Percentiles rank a stretch among this genome's conserved stretches.
These are phyloP conservation scores for Limnanthes douglasii DNA, from an alignment of 345 rosid species.

Conservation along the genomic window DNA sequence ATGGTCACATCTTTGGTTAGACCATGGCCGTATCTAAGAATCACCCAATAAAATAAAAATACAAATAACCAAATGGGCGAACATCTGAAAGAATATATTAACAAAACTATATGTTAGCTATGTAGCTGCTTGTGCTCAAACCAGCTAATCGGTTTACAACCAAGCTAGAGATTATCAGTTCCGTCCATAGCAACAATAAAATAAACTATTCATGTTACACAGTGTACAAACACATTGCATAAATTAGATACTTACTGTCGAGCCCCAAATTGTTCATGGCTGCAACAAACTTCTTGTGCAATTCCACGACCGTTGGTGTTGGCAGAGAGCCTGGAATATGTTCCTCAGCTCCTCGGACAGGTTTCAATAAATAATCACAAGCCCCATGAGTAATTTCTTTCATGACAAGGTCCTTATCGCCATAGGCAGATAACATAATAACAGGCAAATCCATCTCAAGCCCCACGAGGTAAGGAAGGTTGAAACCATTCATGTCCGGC, in stretches of 20 bases:
- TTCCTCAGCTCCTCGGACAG: slow-evolving; percentile 62
- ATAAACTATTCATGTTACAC: too few relatives aligned
- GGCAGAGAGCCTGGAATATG: slow-evolving; percentile 60
- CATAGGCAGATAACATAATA: slow-evolving; percentile 57
- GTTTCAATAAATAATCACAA: slow-evolving; percentile 53
- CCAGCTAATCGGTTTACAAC: too few relatives aligned
- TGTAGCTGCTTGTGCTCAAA: too few relatives aligned
- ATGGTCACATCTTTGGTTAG: too few relatives aligned
- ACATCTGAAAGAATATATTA: too few relatives aligned
- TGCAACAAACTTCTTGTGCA: slow-evolving; percentile 35
- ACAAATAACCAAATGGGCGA: too few relatives aligned
- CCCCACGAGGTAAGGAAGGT: slow-evolving; percentile 72
- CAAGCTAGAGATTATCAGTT: too few relatives aligned
- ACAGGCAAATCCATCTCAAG: slow-evolving; percentile 97
- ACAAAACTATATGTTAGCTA: too few relatives aligned
- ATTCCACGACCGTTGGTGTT: too few relatives aligned
- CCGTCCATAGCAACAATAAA: too few relatives aligned
- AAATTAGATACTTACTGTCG: slow-evolving; percentile 73
- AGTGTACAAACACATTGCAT: slow-evolving; percentile 27
- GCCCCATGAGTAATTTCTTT: slow-evolving; percentile 68
- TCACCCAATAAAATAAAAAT: too few relatives aligned
- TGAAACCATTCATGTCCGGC: slow-evolving; percentile 85
- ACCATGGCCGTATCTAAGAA: too few relatives aligned
- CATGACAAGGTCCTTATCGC: slow-evolving; percentile 52
- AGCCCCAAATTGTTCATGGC: slow-evolving; percentile 83